Percentiles rank a stretch among this genome's conserved stretches.
phyloP scores from a whole-genome alignment of 106 monocot genomes.

The Platanthera zijinensis region DNA sequence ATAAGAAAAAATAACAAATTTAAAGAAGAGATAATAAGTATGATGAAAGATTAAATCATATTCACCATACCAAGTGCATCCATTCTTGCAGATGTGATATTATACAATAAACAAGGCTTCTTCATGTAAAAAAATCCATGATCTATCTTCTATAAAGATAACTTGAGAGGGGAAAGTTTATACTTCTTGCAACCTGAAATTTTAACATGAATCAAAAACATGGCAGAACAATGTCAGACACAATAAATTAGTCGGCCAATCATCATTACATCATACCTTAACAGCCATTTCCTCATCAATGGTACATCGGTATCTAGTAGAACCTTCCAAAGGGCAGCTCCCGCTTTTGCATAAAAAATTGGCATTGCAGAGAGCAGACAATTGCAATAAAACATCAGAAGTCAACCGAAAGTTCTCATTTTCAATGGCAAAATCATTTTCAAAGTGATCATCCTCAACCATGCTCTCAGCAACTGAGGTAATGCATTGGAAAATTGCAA shows the following conservation, averaged over 20 bases:
- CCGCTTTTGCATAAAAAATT: slow-evolving; percentile 68
- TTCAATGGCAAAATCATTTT: slow-evolving; percentile 16
- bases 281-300: slow-evolving; percentile 78
- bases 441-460: slow-evolving; percentile 19
- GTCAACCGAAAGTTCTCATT: slow-evolving; percentile 33
- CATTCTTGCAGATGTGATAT: slow-evolving; percentile 1
- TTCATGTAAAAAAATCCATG: background rate
- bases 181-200: slow-evolving; percentile 74
- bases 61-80: background rate
- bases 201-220: slow-evolving; percentile 4
- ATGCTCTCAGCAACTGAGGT: slow-evolving; percentile 53
- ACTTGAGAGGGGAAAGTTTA: slow-evolving; percentile 79
- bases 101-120: background rate
- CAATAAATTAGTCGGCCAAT: background rate
- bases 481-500: slow-evolving; percentile 93
- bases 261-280: slow-evolving; percentile 32
- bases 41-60: background rate
- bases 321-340: slow-evolving; percentile 81
- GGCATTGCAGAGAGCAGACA: slow-evolving; percentile 88
- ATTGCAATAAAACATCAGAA: slow-evolving; percentile 80
- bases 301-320: slow-evolving; percentile 64
- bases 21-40: background rate
- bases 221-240: background rate
- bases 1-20: background rate
- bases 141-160: slow-evolving; percentile 70